Base-by-base conservation (phyloP, 2,329 filamentous ascomycete species). In the Colletotrichum musicola region DNA sequence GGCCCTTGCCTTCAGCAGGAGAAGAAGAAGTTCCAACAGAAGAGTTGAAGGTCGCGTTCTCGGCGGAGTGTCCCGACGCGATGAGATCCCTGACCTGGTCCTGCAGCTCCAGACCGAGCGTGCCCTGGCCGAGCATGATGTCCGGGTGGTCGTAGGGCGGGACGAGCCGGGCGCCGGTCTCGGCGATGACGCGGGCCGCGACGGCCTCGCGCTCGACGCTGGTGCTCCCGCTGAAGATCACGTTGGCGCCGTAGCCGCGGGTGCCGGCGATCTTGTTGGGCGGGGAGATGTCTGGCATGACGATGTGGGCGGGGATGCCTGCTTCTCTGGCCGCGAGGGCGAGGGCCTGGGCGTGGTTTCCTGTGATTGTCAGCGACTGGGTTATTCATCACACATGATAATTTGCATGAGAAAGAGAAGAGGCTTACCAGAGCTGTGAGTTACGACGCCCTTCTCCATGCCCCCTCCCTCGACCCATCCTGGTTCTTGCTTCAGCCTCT, bases 261-360 rank as follows among this genome's bases (percentile, higher is more conserved):
- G 95, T 97, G 0, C 92, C 95, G 4, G 92, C 91, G 71, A 98
- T 94, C 80, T 98, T 98, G 71, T 90, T 90, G n/a, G 92, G 88
- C 0, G 93, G 91, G 64, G 90, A 92, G 76, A 96, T 96, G n/a
- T 81, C 79, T 0, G 95, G 95, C 95, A 98, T 98, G 68, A 98
- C 90, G 76, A 98, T 95, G 82, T 95, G 89, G 0, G 94, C 93
- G 12, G 92, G 91, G 71, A 98, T 90, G 61, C 84, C 82, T 76
- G 92, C 89, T 44, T 90, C 90, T 18, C 85, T 85, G 2, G 95
- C 94, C 0, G 95, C 95, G 58, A 98, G 90, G 2, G 95, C 89
- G 64, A 98, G 89, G 1, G 96, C 95, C 84, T 97, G 94, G 0
- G 95, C 95, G 77, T 98, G 96, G 81, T 98, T 98, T 68, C 95